Evolutionary conservation across 495 filamentous ascomycete genomes (phyloP).

Genomic region (Podospora fimiseda): DNA sequence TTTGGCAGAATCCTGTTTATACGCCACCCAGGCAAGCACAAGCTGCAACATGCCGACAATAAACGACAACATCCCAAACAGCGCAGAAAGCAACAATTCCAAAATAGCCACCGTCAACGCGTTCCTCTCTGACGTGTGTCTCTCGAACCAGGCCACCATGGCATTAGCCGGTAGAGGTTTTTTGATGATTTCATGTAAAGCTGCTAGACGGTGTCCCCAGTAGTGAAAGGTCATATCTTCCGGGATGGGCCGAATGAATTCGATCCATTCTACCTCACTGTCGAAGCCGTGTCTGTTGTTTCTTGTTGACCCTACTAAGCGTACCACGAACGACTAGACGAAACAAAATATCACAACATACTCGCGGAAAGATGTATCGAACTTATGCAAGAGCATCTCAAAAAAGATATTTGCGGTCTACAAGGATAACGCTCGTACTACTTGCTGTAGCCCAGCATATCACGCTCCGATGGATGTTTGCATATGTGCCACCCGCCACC

Average conservation of each 20-base stretch:
- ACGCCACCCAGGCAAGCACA: not conserved
- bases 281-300: conserved; percentile 4
- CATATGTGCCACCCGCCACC: too few species aligned
- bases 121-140: conserved; percentile 2
- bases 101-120: conserved; percentile 2
- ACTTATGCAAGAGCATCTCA: too few species aligned
- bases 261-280: not conserved
- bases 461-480: too few species aligned
- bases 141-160: conserved; percentile 5
- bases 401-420: too few species aligned
- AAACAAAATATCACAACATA: too few species aligned
- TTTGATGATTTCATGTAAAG: conserved; percentile 9
- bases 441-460: too few species aligned
- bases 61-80: conserved; percentile 1
- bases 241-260: conserved; percentile 10
- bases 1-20: too few species aligned
- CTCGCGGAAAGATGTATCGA: too few species aligned
- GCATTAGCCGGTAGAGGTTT: conserved; percentile 14
- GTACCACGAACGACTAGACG: too few species aligned
- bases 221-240: conserved; percentile 16
- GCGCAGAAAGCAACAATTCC: conserved; percentile 2
- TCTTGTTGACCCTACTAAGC: too few species aligned
- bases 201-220: conserved; percentile 13
- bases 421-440: too few species aligned
- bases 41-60: not conserved